Evolutionary conservation across 164 flowering plant species (phyloP).

Genomic region (Piper longum): DNA sequence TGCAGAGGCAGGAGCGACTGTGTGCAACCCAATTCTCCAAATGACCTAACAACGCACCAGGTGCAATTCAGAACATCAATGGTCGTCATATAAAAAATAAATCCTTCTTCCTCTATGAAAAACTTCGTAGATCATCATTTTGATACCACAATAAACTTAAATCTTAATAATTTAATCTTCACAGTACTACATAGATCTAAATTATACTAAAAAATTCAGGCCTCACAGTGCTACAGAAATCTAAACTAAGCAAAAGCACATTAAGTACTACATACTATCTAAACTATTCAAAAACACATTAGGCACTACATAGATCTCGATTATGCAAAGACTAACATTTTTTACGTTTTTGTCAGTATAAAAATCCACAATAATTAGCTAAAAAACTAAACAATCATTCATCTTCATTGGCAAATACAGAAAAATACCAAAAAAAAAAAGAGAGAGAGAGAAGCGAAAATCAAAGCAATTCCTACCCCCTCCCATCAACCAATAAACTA

Average conservation of each 20-base stretch:
- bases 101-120: no score
- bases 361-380: background rate
- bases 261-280: background rate
- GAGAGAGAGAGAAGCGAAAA: no score
- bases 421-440: no score
- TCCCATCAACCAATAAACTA: no score
- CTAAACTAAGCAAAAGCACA: no score
- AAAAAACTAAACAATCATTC: background rate
- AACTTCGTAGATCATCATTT: background rate
- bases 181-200: no score
- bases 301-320: background rate
- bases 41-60: constrained; percentile 25
- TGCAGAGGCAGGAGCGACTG: constrained; percentile 67
- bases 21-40: constrained; percentile 57
- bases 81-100: background rate
- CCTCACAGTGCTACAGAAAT: no score
- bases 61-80: background rate
- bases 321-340: background rate
- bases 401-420: background rate
- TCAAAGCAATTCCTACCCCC: no score
- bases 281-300: no score
- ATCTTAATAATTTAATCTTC: no score
- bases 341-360: background rate
- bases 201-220: no score
- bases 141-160: background rate